Percentiles rank a stretch among this genome's conserved stretches.
Evolutionary conservation across 2,329 filamentous ascomycete genomes (phyloP).

Genomic region (Aspergillus costaricaensis): DNA sequence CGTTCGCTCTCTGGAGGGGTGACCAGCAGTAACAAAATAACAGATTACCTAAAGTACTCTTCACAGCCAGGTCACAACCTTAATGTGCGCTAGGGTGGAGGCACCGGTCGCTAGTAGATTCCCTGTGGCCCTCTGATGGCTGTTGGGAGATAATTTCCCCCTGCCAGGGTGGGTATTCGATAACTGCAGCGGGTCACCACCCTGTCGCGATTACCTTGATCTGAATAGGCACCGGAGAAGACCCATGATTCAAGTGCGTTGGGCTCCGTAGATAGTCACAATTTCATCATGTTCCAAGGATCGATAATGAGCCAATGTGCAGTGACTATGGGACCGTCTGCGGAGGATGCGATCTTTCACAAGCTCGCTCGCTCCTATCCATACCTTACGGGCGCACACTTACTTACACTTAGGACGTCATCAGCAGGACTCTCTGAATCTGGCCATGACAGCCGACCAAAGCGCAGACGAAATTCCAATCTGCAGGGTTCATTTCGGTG

Average conservation of each 20-base stretch:
- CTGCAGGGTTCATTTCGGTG: neutral
- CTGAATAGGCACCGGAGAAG: neutral
- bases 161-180: neutral
- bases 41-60: neutral
- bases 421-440: neutral
- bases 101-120: neutral
- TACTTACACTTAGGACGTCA: neutral
- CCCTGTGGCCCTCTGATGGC: neutral
- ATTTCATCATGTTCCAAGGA: too few species aligned
- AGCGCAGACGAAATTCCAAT: neutral
- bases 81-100: constrained; percentile 3
- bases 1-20: neutral
- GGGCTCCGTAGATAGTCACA: neutral
- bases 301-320: too few species aligned
- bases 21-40: neutral
- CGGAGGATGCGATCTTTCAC: neutral
- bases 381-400: neutral
- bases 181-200: neutral
- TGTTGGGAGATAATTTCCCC: neutral
- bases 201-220: neutral
- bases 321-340: too few species aligned
- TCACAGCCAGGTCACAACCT: constrained; percentile 4
- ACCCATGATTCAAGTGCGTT: neutral
- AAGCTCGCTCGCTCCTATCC: neutral
- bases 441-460: constrained; percentile 4